Base-by-base conservation (phyloP, 129 eudicot species). In the Calendula officinalis region DNA sequence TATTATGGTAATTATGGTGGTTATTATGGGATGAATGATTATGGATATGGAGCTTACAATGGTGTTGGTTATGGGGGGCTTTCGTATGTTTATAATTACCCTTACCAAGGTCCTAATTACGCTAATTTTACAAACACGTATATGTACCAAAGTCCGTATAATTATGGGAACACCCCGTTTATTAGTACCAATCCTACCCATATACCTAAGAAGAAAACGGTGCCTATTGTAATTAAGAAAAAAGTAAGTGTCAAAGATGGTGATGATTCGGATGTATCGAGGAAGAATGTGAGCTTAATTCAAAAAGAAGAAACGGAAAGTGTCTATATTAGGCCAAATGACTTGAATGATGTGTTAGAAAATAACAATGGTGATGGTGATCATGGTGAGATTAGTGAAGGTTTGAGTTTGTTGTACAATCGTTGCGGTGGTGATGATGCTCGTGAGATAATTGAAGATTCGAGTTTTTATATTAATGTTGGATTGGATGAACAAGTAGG, bases 41-140 rank as follows among this genome's bases (percentile, higher is more conserved):
- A 42, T 63, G 62, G 62, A 54, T 52, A 13, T 4, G 70, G 63
- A 17, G 15, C 56, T 50, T 71, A 43, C 32, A 51, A 14, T 50
- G 62, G 65, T 33, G n/a, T 33, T 64, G 46, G 53, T 54, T 54
- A 36, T 55, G 54, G 55, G 12, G 72, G 64, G 54, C 63, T 55
- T 67, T 8, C 64, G 5, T 67, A 67, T 39, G 22, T 30, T 63
- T 72, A 72, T 22, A 22, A 22, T 44, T 53, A 37, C 46, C 48
- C 56, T 3, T 62, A 43, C 45, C 77, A 34, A 39, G 53, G 40
- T 53, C 40, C 17, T 2, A 14, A 42, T 69, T 40, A 58, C 2
- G 49, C 35, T 15, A 37, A 34, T 56, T 68, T 14, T 3, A 33
- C 22, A 13, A 6, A 9, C 32, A 69, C 58, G 56, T 44, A 64